phyloP scores from a whole-genome alignment of 2,329 filamentous ascomycete species.

The Thelonectria olida region DNA sequence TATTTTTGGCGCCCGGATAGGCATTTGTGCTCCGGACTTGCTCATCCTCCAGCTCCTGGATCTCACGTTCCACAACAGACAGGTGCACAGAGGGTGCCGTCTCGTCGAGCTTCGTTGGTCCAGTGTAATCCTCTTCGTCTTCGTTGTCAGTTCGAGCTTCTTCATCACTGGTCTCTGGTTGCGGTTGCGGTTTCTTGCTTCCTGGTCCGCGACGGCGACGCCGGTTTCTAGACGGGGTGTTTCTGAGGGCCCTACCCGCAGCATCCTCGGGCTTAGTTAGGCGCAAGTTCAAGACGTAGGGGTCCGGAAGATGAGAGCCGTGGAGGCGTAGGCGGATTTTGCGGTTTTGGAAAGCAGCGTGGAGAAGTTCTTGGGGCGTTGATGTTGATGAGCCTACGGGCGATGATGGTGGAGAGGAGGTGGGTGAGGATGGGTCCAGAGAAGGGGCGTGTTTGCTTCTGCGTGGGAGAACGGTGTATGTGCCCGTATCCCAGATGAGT shows the following conservation, averaged over 20 bases:
- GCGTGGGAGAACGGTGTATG: constrained; percentile 63
- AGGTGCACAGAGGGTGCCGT: constrained; percentile 15
- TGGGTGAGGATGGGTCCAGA: constrained; percentile 40
- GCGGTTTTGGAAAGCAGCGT: constrained; percentile 59
- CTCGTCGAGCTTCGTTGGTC: constrained; percentile 30
- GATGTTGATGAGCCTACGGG: constrained; percentile 15
- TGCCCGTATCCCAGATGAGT: constrained; percentile 71
- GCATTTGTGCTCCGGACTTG: constrained; percentile 69
- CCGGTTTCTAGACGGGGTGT: constrained; percentile 6
- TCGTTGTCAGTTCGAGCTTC: constrained; percentile 21
- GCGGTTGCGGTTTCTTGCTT: neutral
- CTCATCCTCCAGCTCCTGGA: constrained; percentile 59
- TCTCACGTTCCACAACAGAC: constrained; percentile 52
- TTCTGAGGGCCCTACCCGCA: constrained; percentile 41
- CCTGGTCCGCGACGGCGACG: constrained; percentile 13
- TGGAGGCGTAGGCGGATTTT: constrained; percentile 67
- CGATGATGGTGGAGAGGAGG: constrained; percentile 24
- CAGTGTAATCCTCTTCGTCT: constrained; percentile 24
- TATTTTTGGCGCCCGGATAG: constrained; percentile 72
- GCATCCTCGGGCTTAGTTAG: constrained; percentile 57
- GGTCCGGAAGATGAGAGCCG: constrained; percentile 60
- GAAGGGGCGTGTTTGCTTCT: constrained; percentile 45
- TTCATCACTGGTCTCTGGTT: constrained; percentile 39
- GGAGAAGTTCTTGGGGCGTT: constrained; percentile 58
- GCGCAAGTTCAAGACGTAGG: constrained; percentile 65